phyloP scores from a whole-genome alignment of 148 eudicot species.

The Diospyros lotus region DNA sequence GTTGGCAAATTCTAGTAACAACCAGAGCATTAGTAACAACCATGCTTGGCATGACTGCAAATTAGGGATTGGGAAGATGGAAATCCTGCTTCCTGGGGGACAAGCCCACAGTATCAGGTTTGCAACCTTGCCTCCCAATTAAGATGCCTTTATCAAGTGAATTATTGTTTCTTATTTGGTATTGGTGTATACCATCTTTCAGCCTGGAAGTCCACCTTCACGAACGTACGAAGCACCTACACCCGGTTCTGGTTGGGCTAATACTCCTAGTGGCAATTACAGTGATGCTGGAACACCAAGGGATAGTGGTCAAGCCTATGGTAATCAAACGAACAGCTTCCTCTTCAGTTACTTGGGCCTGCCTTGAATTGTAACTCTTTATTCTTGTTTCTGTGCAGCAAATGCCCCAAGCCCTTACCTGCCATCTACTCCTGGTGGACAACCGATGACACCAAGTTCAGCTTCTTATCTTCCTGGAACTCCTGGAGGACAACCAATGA shows the following conservation, averaged over 20 bases:
- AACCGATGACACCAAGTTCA: conserved; percentile 91
- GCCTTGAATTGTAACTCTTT: background rate
- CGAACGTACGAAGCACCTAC: conserved; percentile 93
- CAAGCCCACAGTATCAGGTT: conserved; percentile 92
- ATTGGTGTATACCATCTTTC: conserved; percentile 17
- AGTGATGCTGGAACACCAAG: conserved; percentile 89
- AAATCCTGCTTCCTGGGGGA: conserved; percentile 96
- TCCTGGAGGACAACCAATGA: conserved; percentile 99
- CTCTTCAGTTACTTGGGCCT: background rate
- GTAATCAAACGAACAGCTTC: conserved; percentile 25
- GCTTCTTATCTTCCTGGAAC: conserved; percentile 83
- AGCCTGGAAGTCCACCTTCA: conserved; percentile 92
- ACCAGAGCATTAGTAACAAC: too few relatives aligned
- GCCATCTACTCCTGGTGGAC: conserved; percentile 97
- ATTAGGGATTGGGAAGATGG: conserved; percentile 98
- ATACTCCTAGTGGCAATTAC: conserved; percentile 69
- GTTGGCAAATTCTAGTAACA: too few relatives aligned
- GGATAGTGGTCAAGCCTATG: conserved; percentile 73
- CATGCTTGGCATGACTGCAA: conserved; percentile 1
- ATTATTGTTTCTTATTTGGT: conserved; percentile 1
- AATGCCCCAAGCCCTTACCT: conserved; percentile 98
- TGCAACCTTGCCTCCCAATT: conserved; percentile 14
- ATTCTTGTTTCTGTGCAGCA: conserved; percentile 35
- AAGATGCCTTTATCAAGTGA: background rate
- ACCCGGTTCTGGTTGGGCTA: conserved; percentile 90